Evolutionary conservation across 2,329 filamentous ascomycete genomes (phyloP).

Genomic region (Nemania abortiva): DNA sequence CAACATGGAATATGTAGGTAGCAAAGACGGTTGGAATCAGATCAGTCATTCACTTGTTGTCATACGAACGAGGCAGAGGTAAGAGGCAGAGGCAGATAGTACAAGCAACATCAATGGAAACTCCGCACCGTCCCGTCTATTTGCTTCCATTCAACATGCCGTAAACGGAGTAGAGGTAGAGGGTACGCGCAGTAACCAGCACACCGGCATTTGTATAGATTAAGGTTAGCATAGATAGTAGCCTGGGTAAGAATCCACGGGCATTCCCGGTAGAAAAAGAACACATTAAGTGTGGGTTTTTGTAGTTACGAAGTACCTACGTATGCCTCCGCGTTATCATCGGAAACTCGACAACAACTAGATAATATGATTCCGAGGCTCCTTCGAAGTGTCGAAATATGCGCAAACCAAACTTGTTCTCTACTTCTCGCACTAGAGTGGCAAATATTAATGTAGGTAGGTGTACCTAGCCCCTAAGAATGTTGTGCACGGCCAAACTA

Average conservation of each 20-base stretch:
- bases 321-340: background rate
- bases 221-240: background rate
- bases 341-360: background rate
- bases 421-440: background rate
- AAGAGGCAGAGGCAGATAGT: background rate
- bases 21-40: too few relatives aligned
- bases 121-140: background rate
- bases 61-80: too few relatives aligned
- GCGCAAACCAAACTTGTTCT: background rate
- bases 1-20: background rate
- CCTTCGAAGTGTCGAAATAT: background rate
- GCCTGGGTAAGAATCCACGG: background rate
- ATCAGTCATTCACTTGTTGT: too few relatives aligned
- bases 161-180: background rate
- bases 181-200: background rate
- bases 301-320: background rate
- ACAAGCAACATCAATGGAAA: background rate
- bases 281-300: background rate
- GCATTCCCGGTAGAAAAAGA: background rate
- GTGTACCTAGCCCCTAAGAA: background rate
- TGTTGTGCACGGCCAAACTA: conserved; percentile 6
- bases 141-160: background rate
- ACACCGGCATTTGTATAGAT: background rate
- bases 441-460: background rate
- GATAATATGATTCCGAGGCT: background rate